Percentiles rank a stretch among this genome's conserved stretches.
Conservation (phyloP, 2,329 filamentous ascomycete genomes). For the Chaetomiaceae sp. region DNA sequence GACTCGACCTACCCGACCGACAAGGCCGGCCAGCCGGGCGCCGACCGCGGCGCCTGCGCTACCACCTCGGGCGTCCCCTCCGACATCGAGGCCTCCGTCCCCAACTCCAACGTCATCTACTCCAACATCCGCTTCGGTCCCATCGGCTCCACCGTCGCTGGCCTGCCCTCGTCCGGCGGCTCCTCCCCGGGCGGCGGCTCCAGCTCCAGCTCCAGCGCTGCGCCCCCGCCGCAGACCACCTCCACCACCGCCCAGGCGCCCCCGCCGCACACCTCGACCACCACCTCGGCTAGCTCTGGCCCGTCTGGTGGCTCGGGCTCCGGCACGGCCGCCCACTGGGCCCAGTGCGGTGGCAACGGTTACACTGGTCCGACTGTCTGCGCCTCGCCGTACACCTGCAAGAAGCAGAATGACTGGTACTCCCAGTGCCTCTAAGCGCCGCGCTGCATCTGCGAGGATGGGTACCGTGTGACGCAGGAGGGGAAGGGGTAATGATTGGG, state of each 20-base stretch:
- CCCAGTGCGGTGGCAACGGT: conserved; percentile 40
- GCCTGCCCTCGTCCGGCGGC: conserved; percentile 14
- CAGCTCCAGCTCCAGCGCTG: conserved; percentile 11
- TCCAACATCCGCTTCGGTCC: conserved; percentile 55
- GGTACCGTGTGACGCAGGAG: no score
- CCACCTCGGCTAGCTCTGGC: background rate
- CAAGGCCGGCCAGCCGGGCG: conserved; percentile 38
- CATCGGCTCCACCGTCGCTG: conserved; percentile 46
- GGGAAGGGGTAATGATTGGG: background rate
- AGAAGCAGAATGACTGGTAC: conserved; percentile 33
- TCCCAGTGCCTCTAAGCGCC: conserved; percentile 25
- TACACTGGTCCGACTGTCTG: conserved; percentile 41
- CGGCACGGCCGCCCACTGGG: background rate
- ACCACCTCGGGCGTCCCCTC: conserved; percentile 45
- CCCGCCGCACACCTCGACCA: conserved; percentile 7
- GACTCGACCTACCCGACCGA: conserved; percentile 57
- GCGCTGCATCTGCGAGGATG: background rate
- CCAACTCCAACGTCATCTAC: conserved; percentile 48
- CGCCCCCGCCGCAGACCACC: no score
- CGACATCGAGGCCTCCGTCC: conserved; percentile 40
- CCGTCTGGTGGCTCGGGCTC: background rate
- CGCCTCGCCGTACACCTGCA: conserved; percentile 33
- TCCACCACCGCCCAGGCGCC: conserved; percentile 10
- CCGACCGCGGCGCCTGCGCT: conserved; percentile 49
- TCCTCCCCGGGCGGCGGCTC: conserved; percentile 27